These are phyloP conservation scores for Trichoderma koningiopsis DNA, from an alignment of 2,329 filamentous ascomycete species.

Conservation along the genomic window DNA sequence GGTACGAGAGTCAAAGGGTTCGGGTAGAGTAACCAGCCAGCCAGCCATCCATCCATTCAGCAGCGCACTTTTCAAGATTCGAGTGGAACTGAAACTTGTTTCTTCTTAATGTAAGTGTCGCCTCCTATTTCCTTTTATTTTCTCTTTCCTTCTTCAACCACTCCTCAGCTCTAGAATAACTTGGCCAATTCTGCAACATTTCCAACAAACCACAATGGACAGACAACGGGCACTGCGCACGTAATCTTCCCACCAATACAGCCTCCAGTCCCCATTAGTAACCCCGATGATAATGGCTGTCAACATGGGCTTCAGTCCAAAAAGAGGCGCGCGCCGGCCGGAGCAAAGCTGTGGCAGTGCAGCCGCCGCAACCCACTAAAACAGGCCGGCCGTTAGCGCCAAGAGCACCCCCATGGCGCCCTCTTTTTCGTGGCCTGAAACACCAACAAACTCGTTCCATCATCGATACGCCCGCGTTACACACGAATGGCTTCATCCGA, in stretches of 20 bases:
- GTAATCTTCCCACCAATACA: not conserved
- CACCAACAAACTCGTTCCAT: slow-evolving; percentile 14
- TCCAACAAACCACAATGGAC: not conserved
- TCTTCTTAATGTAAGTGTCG: not conserved
- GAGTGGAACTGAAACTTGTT: not conserved
- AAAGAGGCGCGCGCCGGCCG: slow-evolving; percentile 7
- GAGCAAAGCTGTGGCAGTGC: slow-evolving; percentile 22
- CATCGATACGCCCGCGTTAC: not conserved
- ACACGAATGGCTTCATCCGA: not conserved
- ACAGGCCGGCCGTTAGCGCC: not conserved
- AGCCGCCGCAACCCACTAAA: slow-evolving; percentile 8
- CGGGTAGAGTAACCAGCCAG: not conserved
- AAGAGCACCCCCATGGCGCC: not conserved
- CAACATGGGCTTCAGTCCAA: slow-evolving; percentile 1
- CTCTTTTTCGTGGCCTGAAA: slow-evolving; percentile 14
- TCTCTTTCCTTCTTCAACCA: not conserved
- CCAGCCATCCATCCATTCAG: not conserved
- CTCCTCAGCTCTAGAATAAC: not conserved
- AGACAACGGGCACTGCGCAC: not conserved
- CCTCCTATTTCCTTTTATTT: not conserved
- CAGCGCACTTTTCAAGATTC: not conserved
- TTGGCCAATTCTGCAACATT: not conserved
- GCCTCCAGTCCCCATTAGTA: not conserved
- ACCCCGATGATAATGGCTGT: not conserved
- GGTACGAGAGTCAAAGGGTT: not conserved